Evolutionary conservation across 1,284 basidiomycete species (phyloP), one percentile per base, ranked within the genome.

Genomic region (Filobasidium uniguttulatum): DNA sequence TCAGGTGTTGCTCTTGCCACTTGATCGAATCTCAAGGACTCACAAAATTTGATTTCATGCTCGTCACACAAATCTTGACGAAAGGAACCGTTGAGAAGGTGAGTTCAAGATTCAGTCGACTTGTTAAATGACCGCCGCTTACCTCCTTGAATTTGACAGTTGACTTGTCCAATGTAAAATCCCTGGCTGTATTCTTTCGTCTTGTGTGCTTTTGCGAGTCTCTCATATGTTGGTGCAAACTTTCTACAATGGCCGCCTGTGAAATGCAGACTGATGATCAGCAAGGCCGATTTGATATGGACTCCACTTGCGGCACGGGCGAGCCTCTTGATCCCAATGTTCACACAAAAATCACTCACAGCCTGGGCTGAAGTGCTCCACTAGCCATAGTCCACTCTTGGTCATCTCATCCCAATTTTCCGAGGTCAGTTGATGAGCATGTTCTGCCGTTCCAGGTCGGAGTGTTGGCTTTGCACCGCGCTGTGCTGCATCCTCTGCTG

Each of bases 131-230:
- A 43, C 15, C n/a, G 9, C 9, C 34, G 71, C 82, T 55, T 55
- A 84, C 87, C 88, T 60, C 86, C 86, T 62, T 87, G 73, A 3
- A 82, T 74, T 0, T 80, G 74, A 62, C 90, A 94, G 66, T 93
- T 81, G 37, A 94, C 81, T 62, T 89, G 88, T 0, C 83, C 87
- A 52, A 90, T 74, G 49, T 78, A 75, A 10, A 93, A 78, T 8
- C 74, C 73, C 0, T 65, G 57, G 8, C 81, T 74, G 59, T 76
- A 66, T 34, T 75, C 67, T 33, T 76, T 71, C 37, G 67, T 64
- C 53, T 77, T 73, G 50, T 78, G 78, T 31, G 82, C 75, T 40
- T 69, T 62, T 1, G 69, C 71, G 3, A 96, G 72, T 44, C 80
- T 70, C 31, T 77, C 73, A 89, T 91, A 98, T 29, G 81, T 88